Percentiles rank a stretch among this genome's conserved stretches.
These are phyloP conservation scores for Apiospora hydei DNA, from an alignment of 2,329 filamentous ascomycete species.

Conservation along the genomic window DNA sequence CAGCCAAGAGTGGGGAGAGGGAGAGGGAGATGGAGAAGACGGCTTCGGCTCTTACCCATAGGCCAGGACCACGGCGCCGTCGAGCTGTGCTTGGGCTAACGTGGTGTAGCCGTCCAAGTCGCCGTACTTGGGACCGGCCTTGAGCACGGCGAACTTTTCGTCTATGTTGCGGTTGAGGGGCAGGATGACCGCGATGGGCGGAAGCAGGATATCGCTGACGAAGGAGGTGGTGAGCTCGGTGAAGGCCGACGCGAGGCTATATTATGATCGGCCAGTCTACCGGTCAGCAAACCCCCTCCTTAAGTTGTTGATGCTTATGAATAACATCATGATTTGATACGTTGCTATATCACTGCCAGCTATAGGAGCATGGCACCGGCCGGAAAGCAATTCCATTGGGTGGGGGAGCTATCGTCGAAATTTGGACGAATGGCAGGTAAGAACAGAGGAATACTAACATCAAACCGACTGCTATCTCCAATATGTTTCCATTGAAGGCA, in stretches of 20 bases:
- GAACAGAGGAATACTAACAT: conserved; percentile 60
- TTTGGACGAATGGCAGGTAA: too few species aligned
- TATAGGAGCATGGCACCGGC: neutral
- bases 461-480: conserved; percentile 77
- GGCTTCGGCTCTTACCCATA: conserved; percentile 61
- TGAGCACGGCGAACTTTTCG: conserved; percentile 75
- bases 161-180: conserved; percentile 76
- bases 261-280: neutral
- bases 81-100: conserved; percentile 70
- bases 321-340: neutral
- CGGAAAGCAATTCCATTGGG: neutral
- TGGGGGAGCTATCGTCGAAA: neutral
- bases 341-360: neutral
- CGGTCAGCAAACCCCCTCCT: neutral
- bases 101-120: conserved; percentile 71
- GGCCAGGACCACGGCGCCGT: conserved; percentile 75
- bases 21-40: too few species aligned
- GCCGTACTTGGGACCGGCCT: conserved; percentile 61
- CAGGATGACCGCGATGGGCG: conserved; percentile 71
- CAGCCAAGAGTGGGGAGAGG: neutral
- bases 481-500: conserved; percentile 75
- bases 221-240: conserved; percentile 76
- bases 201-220: conserved; percentile 74
- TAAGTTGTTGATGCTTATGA: neutral
- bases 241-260: conserved; percentile 73